Base-by-base conservation (phyloP, 2,329 filamentous ascomycete species). In the Ascochyta lentis region DNA sequence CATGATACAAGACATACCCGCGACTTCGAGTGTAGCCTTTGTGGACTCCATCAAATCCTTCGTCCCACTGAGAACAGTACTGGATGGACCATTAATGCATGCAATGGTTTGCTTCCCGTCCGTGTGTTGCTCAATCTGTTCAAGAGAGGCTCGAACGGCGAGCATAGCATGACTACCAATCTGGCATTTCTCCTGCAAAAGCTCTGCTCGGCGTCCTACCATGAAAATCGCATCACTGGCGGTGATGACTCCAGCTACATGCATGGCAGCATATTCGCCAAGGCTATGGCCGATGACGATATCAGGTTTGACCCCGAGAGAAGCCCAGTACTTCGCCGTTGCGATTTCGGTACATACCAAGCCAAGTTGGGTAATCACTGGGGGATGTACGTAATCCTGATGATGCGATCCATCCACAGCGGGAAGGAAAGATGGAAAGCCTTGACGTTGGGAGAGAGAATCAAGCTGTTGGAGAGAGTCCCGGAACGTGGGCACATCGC, bases 251-350 rank as follows among this genome's bases (percentile, higher is more conserved):
- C 72, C 75, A 16, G 75, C 69, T 4, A 65, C 60, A 42, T 67
- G 50, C 2, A 78, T 46, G 0, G 76, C 77, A 2, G 74, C 72
- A 49, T 77, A 78, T 49, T 78, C 75, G 13, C 76, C 77, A 4
- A 79, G 63, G 45, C 68, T 65, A 41, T 69, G 68, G 8, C 68
- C 67, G 2, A 68, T 45, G 4, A 67, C 59, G 1, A 42, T 16
- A 6, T 27, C 19, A 2, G 64, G 60, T 2, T 42, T 40, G 0
- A 67, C 42, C 15, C 55, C 60, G 27, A 39, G 46, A 0, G 55
- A 59, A 10, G 8, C 22, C 56, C 54, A 61, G 12, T 27, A 3
- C 16, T 10, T 13, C 6, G 33, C 33, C 4, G n/a, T 13, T 4
- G 33, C 33, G 8, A 34, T 34, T 34, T 34, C 33, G 4, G n/a